A percentile compares a stretch with the other conserved stretches of the same genome.
Conservation (phyloP, 2,329 filamentous ascomycete species). For the Mollisia scopiformis region DNA sequence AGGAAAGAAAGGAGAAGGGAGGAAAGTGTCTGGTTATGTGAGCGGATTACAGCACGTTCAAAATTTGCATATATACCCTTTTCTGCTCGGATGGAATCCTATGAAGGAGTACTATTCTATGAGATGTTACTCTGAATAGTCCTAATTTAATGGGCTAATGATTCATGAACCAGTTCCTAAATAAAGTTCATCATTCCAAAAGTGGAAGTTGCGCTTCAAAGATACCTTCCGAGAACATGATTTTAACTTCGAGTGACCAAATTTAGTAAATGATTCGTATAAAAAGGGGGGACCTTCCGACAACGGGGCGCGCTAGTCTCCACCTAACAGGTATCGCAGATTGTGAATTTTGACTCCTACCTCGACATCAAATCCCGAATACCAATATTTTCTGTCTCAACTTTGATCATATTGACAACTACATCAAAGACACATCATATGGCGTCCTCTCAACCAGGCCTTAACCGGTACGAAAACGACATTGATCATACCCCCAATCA, state of each 20-base stretch:
- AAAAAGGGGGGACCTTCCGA: background rate
- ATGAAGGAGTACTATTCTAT: background rate
- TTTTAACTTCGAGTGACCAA: background rate
- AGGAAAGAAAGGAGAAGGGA: conserved; percentile 37
- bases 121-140: background rate
- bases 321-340: background rate
- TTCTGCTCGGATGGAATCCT: background rate
- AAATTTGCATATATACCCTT: conserved; percentile 6
- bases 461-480: conserved; percentile 20
- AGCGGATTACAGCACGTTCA: background rate
- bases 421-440: background rate
- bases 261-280: background rate
- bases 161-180: background rate
- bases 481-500: conserved; percentile 4
- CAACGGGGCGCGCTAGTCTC: background rate
- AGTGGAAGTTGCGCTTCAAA: too few relatives aligned
- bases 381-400: background rate
- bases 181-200: too few relatives aligned
- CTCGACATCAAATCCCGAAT: background rate
- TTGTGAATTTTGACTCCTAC: background rate
- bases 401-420: background rate
- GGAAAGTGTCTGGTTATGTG: conserved; percentile 59
- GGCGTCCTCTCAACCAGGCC: conserved; percentile 17
- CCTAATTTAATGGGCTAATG: background rate
- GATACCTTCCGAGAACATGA: background rate